Conservation (phyloP, 306 rosid genomes). For the Dryas octopetala region DNA sequence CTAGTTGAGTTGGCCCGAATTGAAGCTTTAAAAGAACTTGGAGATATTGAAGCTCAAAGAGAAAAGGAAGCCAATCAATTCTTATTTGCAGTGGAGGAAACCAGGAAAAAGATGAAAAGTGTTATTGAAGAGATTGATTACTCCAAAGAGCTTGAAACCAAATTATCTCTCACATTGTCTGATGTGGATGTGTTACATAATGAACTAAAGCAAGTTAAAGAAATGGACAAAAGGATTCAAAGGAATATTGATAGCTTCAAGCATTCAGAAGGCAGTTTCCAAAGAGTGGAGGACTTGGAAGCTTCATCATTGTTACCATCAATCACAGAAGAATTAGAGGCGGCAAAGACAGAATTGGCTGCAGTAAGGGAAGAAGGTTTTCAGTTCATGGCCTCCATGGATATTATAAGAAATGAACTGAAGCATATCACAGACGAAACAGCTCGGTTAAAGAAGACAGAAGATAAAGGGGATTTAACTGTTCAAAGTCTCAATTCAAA, state of each 20-base stretch:
- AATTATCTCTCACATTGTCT: constrained; percentile 57
- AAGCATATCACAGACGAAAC: constrained; percentile 52
- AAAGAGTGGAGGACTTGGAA: constrained; percentile 39
- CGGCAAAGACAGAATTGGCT: constrained; percentile 65
- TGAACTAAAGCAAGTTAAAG: constrained; percentile 51
- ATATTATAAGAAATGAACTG: constrained; percentile 77
- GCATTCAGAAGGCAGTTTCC: constrained; percentile 29
- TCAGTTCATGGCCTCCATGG: constrained; percentile 84
- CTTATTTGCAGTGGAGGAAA: constrained; percentile 41
- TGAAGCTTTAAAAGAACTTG: constrained; percentile 77
- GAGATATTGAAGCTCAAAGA: constrained; percentile 53
- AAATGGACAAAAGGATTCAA: constrained; percentile 39
- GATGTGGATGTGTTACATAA: constrained; percentile 62
- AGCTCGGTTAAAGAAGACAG: constrained; percentile 45
- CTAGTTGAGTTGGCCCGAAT: constrained; percentile 80
- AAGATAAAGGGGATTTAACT: constrained; percentile 40
- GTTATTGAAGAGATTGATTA: constrained; percentile 46
- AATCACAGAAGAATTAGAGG: constrained; percentile 52
- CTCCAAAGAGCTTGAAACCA: constrained; percentile 60
- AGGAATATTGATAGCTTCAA: constrained; percentile 40
- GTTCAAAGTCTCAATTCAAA: constrained; percentile 60
- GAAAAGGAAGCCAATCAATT: constrained; percentile 49
- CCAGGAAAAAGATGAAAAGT: constrained; percentile 41
- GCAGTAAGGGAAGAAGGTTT: constrained; percentile 57
- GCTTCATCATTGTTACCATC: constrained; percentile 34